Evolutionary conservation across 352 stramenopile genomes (phyloP).

Genomic region (Aphanomyces astaci): DNA sequence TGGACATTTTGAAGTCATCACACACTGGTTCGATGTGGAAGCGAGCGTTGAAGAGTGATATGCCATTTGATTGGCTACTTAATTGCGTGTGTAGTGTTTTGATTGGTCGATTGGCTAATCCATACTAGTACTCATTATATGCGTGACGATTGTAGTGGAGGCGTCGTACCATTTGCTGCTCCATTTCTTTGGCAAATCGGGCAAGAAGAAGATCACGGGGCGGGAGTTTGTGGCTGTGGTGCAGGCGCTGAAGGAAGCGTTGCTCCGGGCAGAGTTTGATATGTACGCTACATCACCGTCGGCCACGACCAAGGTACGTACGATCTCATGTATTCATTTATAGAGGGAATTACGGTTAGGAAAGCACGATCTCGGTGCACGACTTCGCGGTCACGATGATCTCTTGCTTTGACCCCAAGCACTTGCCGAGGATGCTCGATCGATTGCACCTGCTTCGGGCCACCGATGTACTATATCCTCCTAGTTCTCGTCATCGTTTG

Average conservation of each 20-base stretch:
- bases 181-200: conserved; percentile 53
- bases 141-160: conserved; percentile 19
- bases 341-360: conserved; percentile 12
- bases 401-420: conserved; percentile 62
- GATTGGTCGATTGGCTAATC: no score
- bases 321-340: not conserved
- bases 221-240: conserved; percentile 43
- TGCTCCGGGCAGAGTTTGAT: conserved; percentile 64
- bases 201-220: conserved; percentile 48
- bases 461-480: conserved; percentile 55
- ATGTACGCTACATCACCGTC: conserved; percentile 48
- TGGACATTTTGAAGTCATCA: no score
- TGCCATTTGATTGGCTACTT: no score
- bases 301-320: conserved; percentile 26
- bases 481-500: not conserved
- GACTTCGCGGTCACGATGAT: conserved; percentile 73
- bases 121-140: no score
- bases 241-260: conserved; percentile 45
- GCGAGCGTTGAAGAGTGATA: no score
- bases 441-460: conserved; percentile 49
- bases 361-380: conserved; percentile 49
- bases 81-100: no score
- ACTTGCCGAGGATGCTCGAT: conserved; percentile 46
- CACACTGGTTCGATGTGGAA: no score
- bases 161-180: conserved; percentile 50